Percentiles rank a stretch among this genome's conserved stretches.
These are phyloP conservation scores for Melampsora larici-populina DNA, from an alignment of 1,284 basidiomycete species.

Conservation along the genomic window DNA sequence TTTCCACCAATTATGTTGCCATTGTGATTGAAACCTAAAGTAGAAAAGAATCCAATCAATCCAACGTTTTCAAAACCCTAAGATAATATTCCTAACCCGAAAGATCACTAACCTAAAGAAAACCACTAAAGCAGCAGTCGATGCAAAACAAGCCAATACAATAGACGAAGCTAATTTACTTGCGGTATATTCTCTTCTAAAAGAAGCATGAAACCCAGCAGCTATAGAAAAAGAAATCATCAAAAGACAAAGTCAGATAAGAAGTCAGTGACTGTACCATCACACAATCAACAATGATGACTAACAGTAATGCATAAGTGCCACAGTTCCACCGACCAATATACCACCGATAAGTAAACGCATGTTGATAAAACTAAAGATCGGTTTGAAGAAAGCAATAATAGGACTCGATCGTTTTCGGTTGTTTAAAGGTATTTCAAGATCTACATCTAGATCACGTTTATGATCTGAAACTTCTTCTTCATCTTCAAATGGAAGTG, in stretches of 20 bases:
- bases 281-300: background rate
- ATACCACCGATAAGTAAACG: conserved; percentile 56
- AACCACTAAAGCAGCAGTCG: conserved; percentile 56
- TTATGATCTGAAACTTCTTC: conserved; percentile 4
- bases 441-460: background rate
- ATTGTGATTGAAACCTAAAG: conserved; percentile 51
- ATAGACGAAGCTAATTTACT: conserved; percentile 57
- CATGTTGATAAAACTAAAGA: conserved; percentile 14
- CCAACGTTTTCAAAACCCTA: no score
- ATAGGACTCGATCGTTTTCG: no score
- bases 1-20: conserved; percentile 59
- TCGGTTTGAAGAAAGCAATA: background rate
- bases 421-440: background rate
- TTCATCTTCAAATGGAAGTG: conserved; percentile 9
- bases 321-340: conserved; percentile 73
- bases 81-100: no score
- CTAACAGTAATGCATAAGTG: conserved; percentile 38
- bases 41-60: background rate
- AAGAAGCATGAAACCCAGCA: conserved; percentile 52
- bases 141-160: conserved; percentile 57
- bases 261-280: no score
- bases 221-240: conserved; percentile 43
- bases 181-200: conserved; percentile 52
- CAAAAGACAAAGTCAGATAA: conserved; percentile 53
- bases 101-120: conserved; percentile 57